Conservation (phyloP, 306 rosid species). For the Alnus glutinosa region DNA sequence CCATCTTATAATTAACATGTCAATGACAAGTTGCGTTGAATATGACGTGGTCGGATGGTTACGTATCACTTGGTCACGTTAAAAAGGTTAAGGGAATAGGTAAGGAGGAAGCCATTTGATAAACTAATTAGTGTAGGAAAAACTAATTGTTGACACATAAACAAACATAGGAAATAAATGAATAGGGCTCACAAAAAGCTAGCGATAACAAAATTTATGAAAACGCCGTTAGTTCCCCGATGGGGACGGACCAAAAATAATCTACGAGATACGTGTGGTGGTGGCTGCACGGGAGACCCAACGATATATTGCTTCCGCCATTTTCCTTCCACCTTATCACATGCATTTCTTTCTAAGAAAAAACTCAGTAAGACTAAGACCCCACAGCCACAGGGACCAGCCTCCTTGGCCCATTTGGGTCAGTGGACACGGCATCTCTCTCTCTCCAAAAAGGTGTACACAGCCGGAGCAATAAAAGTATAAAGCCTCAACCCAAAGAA, state of each 20-base stretch:
- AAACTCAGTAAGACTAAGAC: conserved; percentile 12
- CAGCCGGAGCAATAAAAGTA: conserved; percentile 6
- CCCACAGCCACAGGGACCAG: background rate
- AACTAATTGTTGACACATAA: no score
- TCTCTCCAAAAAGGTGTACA: conserved; percentile 30
- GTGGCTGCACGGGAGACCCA: background rate
- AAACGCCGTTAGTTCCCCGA: background rate
- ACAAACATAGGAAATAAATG: no score
- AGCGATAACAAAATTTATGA: background rate
- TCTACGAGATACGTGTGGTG: background rate
- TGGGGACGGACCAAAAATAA: background rate
- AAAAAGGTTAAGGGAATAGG: no score
- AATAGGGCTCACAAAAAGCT: background rate
- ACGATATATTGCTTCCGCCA: background rate
- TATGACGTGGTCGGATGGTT: no score
- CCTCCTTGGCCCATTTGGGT: conserved; percentile 34
- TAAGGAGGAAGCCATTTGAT: no score
- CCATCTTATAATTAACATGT: no score
- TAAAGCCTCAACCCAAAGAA: background rate
- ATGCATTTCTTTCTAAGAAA: background rate
- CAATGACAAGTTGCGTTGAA: no score
- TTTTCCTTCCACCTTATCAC: background rate
- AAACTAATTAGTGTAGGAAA: no score
- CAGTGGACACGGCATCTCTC: conserved; percentile 64
- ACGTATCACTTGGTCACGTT: no score